Evolutionary conservation across 2,329 filamentous ascomycete species (phyloP).

Genomic region (Aspergillus texensis): DNA sequence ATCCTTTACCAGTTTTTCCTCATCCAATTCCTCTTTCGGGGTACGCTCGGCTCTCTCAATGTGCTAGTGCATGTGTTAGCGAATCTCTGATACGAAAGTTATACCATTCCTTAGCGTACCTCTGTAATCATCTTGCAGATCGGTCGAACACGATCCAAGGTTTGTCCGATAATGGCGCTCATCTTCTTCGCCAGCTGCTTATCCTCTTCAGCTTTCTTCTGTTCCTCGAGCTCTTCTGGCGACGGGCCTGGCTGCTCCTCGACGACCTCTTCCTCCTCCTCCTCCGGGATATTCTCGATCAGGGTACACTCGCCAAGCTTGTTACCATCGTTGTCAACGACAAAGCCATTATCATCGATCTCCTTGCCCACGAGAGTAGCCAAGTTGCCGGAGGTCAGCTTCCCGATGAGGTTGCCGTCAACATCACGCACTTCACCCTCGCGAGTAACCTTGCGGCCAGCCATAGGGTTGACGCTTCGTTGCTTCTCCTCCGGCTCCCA

Average conservation of each 20-base stretch:
- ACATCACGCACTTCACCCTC: conserved; percentile 52
- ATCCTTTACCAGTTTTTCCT: conserved; percentile 82
- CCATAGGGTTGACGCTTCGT: conserved; percentile 62
- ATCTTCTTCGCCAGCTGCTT: conserved; percentile 78
- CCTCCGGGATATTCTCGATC: conserved; percentile 59
- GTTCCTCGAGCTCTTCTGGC: conserved; percentile 55
- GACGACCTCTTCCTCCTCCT: conserved; percentile 43
- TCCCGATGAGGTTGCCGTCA: conserved; percentile 50
- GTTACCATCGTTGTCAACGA: conserved; percentile 63
- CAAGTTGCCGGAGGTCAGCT: conserved; percentile 48
- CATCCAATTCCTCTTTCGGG: conserved; percentile 84
- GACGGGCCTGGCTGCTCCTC: conserved; percentile 34
- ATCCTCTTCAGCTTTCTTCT: conserved; percentile 67
- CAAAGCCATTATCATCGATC: conserved; percentile 55
- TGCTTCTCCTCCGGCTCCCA: conserved; percentile 64
- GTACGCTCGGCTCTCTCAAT: conserved; percentile 80
- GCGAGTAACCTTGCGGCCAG: conserved; percentile 55
- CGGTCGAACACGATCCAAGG: conserved; percentile 80
- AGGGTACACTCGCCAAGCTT: conserved; percentile 65
- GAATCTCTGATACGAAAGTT: background rate
- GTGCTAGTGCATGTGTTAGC: conserved; percentile 51
- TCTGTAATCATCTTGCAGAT: conserved; percentile 85
- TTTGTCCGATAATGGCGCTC: conserved; percentile 70
- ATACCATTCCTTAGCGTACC: conserved; percentile 48
- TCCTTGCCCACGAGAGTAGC: conserved; percentile 45